Percentiles rank a stretch among this genome's conserved stretches.
These are phyloP conservation scores for Colletotrichum tabaci DNA, from an alignment of 2,329 filamentous ascomycete species.

Conservation along the genomic window DNA sequence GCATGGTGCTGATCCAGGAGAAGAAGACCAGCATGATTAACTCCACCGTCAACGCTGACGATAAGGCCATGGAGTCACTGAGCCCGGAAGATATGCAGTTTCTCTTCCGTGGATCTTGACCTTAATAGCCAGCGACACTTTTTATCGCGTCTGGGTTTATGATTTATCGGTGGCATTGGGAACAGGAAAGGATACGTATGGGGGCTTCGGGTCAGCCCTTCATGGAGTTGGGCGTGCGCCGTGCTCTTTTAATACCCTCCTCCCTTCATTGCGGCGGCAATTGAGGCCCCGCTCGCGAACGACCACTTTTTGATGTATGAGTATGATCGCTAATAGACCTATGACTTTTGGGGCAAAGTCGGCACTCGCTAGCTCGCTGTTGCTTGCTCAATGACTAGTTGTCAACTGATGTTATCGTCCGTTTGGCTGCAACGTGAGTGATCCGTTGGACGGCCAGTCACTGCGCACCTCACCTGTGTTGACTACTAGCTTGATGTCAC, in stretches of 20 bases:
- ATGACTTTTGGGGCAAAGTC: conserved; percentile 6
- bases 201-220: conserved; percentile 1
- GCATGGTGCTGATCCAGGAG: conserved; percentile 96
- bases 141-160: neutral
- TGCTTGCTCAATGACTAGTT: conserved; percentile 19
- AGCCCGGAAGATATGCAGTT: conserved; percentile 89
- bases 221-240: conserved; percentile 25
- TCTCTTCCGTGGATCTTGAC: conserved; percentile 1
- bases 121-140: neutral
- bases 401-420: neutral
- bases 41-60: conserved; percentile 94
- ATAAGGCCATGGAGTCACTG: conserved; percentile 90
- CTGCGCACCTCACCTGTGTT: neutral
- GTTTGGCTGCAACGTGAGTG: neutral
- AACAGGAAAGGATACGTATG: conserved; percentile 14
- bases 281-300: conserved; percentile 12
- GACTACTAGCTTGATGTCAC: neutral
- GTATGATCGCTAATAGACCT: neutral
- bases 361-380: conserved; percentile 1
- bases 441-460: neutral
- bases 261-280: conserved; percentile 10
- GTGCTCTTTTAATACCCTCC: conserved; percentile 23
- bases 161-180: conserved; percentile 19
- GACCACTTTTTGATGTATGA: conserved; percentile 1
- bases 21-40: conserved; percentile 99